A percentile compares a stretch with the other conserved stretches of the same genome.
phyloP scores from a whole-genome alignment of 2,329 filamentous ascomycete genomes.

The Aspergillus ochraceus region DNA sequence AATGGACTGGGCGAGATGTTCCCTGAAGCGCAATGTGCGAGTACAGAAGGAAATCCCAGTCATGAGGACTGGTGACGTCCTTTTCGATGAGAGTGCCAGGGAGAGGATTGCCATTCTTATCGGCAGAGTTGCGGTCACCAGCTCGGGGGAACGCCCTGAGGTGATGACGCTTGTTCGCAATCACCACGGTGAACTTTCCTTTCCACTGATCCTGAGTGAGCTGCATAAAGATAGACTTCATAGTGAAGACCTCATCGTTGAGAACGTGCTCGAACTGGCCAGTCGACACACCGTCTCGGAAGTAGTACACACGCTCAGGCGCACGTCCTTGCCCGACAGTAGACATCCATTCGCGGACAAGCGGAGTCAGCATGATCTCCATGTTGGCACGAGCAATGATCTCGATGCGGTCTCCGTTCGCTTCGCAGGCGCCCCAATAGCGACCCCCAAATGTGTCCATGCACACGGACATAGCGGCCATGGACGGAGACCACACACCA shows the following conservation, averaged over 20 bases:
- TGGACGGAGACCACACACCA: constrained; percentile 67
- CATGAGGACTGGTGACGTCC: constrained; percentile 86
- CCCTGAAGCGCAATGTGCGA: constrained; percentile 84
- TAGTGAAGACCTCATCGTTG: constrained; percentile 70
- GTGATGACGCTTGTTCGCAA: constrained; percentile 93
- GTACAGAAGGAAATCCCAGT: constrained; percentile 81
- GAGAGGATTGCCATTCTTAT: constrained; percentile 77
- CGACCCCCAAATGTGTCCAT: constrained; percentile 69
- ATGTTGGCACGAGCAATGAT: constrained; percentile 71
- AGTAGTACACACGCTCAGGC: constrained; percentile 81
- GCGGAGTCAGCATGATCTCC: constrained; percentile 61
- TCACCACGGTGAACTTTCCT: constrained; percentile 77
- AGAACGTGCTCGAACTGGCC: constrained; percentile 81
- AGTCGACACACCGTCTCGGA: constrained; percentile 89
- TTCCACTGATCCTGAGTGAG: constrained; percentile 35
- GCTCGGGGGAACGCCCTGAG: constrained; percentile 82
- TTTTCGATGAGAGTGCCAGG: constrained; percentile 86
- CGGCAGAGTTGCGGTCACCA: constrained; percentile 51
- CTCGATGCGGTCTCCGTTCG: constrained; percentile 80
- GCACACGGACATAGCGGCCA: constrained; percentile 84
- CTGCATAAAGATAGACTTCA: constrained; percentile 61
- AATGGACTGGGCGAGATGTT: constrained; percentile 88
- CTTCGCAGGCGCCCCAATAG: constrained; percentile 77
- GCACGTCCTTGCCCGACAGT: constrained; percentile 53
- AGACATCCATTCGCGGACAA: constrained; percentile 65